Conservation (phyloP, 495 filamentous ascomycete genomes). For the Penicilliopsis zonata region DNA sequence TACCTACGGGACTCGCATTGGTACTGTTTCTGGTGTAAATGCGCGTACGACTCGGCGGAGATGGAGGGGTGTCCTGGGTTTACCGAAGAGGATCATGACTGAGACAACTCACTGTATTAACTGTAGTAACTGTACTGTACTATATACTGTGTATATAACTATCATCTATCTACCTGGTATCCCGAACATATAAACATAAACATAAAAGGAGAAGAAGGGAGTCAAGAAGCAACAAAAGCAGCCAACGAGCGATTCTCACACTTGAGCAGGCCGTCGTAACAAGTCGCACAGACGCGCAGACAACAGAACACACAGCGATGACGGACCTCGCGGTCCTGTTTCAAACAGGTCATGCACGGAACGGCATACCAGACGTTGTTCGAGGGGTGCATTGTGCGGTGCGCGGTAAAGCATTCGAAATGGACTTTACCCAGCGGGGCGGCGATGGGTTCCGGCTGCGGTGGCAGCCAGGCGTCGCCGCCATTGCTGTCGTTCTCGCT, state of each 20-base stretch:
- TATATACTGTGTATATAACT: background rate
- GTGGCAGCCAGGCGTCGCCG: conserved; percentile 16
- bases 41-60: conserved; percentile 48
- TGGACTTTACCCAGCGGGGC: conserved; percentile 30
- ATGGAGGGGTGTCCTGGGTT: conserved; percentile 87
- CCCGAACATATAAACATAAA: conserved; percentile 4
- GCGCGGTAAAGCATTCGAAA: conserved; percentile 33
- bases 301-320: conserved; percentile 38
- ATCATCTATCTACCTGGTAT: too few species aligned
- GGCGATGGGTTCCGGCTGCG: conserved; percentile 21
- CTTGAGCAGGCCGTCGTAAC: conserved; percentile 26
- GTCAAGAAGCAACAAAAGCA: conserved; percentile 15
- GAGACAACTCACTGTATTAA: conserved; percentile 5
- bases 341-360: conserved; percentile 39
- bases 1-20: conserved; percentile 56
- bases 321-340: conserved; percentile 28
- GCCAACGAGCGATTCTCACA: conserved; percentile 22
- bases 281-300: conserved; percentile 32
- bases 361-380: conserved; percentile 33
- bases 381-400: conserved; percentile 27
- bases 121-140: background rate
- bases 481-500: conserved; percentile 22
- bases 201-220: conserved; percentile 3
- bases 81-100: conserved; percentile 90
- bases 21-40: conserved; percentile 99